These are phyloP conservation scores for Lipomyces starkeyi DNA, from an alignment of 805 yeast species.

Conservation along the genomic window DNA sequence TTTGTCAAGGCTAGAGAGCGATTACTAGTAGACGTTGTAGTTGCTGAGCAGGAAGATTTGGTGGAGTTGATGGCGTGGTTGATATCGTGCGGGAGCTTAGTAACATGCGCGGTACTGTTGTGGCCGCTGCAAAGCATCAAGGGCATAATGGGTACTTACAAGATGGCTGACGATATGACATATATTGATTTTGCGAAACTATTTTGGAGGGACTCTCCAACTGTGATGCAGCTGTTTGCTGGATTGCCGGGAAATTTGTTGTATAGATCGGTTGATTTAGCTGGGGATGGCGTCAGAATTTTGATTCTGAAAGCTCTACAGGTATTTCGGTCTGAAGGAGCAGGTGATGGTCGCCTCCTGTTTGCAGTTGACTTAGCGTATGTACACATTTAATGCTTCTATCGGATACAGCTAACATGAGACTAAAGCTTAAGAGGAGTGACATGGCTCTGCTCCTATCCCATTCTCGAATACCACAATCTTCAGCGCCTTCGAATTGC, in stretches of 20 bases:
- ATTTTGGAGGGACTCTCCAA: neutral
- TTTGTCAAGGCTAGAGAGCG: neutral
- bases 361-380: neutral
- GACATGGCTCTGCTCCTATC: slow-evolving; percentile 10
- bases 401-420: neutral
- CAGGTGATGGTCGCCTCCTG: neutral
- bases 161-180: neutral
- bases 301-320: neutral
- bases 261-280: neutral
- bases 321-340: neutral
- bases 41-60: neutral
- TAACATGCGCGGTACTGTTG: neutral
- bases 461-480: neutral
- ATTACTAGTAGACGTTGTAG: neutral
- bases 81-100: neutral
- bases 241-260: slow-evolving; percentile 5
- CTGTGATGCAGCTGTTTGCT: slow-evolving; percentile 5
- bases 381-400: neutral
- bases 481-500: slow-evolving; percentile 3
- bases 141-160: neutral
- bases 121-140: slow-evolving; percentile 7
- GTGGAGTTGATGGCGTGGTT: slow-evolving; percentile 6
- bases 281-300: slow-evolving; percentile 2
- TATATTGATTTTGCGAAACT: neutral
- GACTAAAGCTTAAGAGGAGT: neutral